These are phyloP conservation scores for Suillus clintonianus DNA, from an alignment of 768 basidiomycete species.

Conservation along the genomic window DNA sequence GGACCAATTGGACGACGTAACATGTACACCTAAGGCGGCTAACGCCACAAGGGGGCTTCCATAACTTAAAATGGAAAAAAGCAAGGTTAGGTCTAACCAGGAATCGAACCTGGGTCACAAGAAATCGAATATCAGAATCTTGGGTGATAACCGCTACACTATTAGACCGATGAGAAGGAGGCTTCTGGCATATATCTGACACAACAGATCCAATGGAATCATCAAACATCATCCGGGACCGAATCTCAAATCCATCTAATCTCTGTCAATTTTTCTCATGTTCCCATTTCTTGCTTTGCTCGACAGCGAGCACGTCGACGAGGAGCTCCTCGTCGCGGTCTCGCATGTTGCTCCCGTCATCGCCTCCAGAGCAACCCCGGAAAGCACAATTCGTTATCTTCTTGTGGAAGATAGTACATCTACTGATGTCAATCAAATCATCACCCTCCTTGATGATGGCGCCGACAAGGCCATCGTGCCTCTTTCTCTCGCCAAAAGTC, in stretches of 20 bases:
- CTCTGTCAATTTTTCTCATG: constrained; percentile 30
- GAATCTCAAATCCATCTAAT: not conserved
- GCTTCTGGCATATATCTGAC: not conserved
- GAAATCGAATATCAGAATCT: constrained; percentile 15
- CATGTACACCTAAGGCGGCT: not conserved
- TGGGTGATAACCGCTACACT: constrained; percentile 20
- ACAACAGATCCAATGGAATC: not conserved
- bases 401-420: constrained; percentile 51
- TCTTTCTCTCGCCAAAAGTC: constrained; percentile 61
- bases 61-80: not conserved
- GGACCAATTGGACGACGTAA: too few relatives aligned
- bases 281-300: constrained; percentile 62
- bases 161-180: not conserved
- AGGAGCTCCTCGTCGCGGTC: constrained; percentile 57
- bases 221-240: too few relatives aligned
- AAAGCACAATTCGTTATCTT: constrained; percentile 45
- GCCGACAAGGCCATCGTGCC: constrained; percentile 80
- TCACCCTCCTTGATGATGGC: constrained; percentile 74
- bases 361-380: constrained; percentile 27
- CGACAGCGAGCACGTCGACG: constrained; percentile 42
- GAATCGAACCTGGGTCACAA: constrained; percentile 18
- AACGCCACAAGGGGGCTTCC: not conserved
- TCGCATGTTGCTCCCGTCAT: constrained; percentile 80
- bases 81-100: constrained; percentile 12
- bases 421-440: constrained; percentile 53